These are phyloP conservation scores for Fonsecaea monophora DNA, from an alignment of 2,329 filamentous ascomycete genomes.

Conservation along the genomic window DNA sequence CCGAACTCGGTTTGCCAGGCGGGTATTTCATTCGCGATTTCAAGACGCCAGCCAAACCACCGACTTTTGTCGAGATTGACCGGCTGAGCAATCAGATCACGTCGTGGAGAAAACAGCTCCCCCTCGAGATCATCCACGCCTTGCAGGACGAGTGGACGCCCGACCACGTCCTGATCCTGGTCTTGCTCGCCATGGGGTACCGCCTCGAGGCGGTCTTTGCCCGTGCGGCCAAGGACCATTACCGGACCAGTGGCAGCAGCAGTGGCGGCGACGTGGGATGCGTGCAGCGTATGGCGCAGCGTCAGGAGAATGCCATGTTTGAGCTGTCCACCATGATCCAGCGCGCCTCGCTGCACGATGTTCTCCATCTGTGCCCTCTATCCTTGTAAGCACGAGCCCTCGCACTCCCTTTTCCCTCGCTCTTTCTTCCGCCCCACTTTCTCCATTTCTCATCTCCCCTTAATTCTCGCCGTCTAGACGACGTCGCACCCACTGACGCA, in stretches of 20 bases:
- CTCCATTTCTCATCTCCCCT: too few relatives aligned
- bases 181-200: conserved; percentile 13
- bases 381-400: conserved; percentile 2
- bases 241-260: background rate
- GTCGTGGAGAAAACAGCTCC: conserved; percentile 10
- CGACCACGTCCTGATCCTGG: conserved; percentile 14
- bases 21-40: conserved; percentile 14
- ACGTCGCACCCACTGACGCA: too few relatives aligned
- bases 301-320: conserved; percentile 17
- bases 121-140: conserved; percentile 8
- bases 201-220: conserved; percentile 14
- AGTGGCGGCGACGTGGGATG: background rate
- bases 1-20: background rate
- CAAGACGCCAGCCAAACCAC: conserved; percentile 6
- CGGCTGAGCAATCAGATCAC: conserved; percentile 7
- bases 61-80: conserved; percentile 6
- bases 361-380: conserved; percentile 14
- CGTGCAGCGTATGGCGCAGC: background rate
- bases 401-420: too few relatives aligned
- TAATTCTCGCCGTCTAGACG: too few relatives aligned
- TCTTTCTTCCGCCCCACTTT: background rate
- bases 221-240: conserved; percentile 1
- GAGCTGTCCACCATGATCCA: conserved; percentile 20
- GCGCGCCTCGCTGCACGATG: conserved; percentile 14
- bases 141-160: conserved; percentile 12